Conservation (phyloP, 2,329 filamentous ascomycete genomes). For the Blastomyces gilchristii region DNA sequence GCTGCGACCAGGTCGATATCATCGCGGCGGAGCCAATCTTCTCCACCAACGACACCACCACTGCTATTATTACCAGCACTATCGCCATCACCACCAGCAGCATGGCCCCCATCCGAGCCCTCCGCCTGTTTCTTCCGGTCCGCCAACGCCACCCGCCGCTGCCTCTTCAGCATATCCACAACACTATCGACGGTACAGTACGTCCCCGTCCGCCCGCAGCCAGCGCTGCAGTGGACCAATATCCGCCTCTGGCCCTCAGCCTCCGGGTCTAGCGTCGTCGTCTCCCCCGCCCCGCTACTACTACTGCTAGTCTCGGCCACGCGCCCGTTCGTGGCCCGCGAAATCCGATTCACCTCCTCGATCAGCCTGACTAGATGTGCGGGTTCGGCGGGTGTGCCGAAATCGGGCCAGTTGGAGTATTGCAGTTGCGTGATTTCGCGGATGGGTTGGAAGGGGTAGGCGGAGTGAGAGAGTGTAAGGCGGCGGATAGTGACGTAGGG, state of each 20-base stretch:
- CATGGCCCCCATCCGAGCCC: not conserved
- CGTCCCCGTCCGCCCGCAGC: constrained; percentile 88
- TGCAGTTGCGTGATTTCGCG: constrained; percentile 91
- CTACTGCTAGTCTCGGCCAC: constrained; percentile 23
- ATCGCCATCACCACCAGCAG: not conserved
- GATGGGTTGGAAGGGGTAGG: constrained; percentile 71
- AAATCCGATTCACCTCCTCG: constrained; percentile 69
- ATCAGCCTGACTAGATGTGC: constrained; percentile 77
- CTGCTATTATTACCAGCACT: constrained; percentile 3
- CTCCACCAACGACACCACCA: constrained; percentile 17
- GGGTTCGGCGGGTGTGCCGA: constrained; percentile 83
- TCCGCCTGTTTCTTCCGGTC: not conserved
- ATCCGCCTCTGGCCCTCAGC: constrained; percentile 52
- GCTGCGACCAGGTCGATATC: constrained; percentile 69
- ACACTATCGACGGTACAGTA: constrained; percentile 96
- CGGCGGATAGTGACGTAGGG: constrained; percentile 77
- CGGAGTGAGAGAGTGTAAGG: constrained; percentile 68
- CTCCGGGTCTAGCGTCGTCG: constrained; percentile 50
- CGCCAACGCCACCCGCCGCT: constrained; percentile 30
- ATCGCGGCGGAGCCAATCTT: constrained; percentile 58
- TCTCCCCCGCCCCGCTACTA: not conserved
- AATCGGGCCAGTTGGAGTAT: constrained; percentile 95
- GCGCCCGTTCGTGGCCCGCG: constrained; percentile 30
- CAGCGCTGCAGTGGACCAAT: constrained; percentile 89
- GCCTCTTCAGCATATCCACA: constrained; percentile 91